Evolutionary conservation across 202 grass and related monocot species (phyloP).

Genomic region (Setaria italica): DNA sequence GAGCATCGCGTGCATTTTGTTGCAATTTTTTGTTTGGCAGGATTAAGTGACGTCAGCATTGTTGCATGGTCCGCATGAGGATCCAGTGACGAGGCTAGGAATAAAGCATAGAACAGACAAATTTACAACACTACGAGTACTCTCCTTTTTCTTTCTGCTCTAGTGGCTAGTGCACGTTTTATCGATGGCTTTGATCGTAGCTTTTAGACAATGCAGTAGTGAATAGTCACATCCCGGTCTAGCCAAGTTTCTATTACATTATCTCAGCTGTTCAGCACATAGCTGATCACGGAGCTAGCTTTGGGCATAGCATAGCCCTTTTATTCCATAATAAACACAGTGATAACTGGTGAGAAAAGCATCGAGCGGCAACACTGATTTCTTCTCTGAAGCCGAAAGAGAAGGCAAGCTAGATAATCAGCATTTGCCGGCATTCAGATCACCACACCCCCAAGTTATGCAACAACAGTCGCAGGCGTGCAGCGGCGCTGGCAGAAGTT

Average conservation of each 20-base stretch:
- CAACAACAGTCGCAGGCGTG: neutral
- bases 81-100: neutral
- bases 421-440: neutral
- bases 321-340: neutral
- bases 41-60: neutral
- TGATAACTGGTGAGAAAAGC: neutral
- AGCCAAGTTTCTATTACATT: neutral
- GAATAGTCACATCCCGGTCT: neutral
- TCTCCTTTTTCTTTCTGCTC: neutral
- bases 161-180: neutral
- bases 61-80: neutral
- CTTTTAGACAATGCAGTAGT: neutral
- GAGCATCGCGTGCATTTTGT: neutral
- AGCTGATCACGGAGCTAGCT: neutral
- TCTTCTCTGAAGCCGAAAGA: neutral
- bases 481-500: constrained; percentile 19
- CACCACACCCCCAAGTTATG: neutral
- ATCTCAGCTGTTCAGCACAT: neutral
- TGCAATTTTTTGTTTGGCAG: neutral
- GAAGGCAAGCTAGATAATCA: no score
- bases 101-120: neutral
- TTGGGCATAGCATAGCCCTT: neutral
- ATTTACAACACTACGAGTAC: neutral
- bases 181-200: neutral
- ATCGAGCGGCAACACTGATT: neutral